phyloP scores from a whole-genome alignment of 2,329 filamentous ascomycete genomes.

The Teratosphaeria destructans region DNA sequence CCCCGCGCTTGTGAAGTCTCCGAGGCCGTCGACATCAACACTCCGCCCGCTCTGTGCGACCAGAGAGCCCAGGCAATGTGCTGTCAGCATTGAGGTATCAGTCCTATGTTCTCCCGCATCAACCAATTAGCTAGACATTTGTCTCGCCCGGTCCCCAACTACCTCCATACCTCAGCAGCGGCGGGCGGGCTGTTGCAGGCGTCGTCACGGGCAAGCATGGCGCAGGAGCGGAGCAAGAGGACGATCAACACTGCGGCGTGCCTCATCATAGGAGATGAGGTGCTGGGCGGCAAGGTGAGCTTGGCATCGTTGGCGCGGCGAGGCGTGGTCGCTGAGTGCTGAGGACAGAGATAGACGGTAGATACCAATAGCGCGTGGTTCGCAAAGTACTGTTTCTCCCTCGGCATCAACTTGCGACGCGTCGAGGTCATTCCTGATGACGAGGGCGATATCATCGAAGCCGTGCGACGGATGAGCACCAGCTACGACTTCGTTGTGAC shows the following conservation, averaged over 20 bases:
- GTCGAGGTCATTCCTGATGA: constrained; percentile 93
- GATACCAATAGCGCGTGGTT: constrained; percentile 58
- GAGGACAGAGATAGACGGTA: constrained; percentile 40
- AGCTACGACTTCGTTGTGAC: constrained; percentile 93
- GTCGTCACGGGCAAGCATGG: constrained; percentile 35
- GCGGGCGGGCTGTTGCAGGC: constrained; percentile 22
- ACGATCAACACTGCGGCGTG: constrained; percentile 83
- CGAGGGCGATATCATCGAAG: constrained; percentile 80
- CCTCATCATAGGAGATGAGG: constrained; percentile 94
- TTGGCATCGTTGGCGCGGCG: neutral
- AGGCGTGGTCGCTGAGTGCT: constrained; percentile 2
- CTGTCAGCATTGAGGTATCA: neutral
- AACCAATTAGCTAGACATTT: constrained; percentile 65
- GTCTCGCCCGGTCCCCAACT: constrained; percentile 49
- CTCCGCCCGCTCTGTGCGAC: neutral
- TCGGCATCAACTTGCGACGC: constrained; percentile 63
- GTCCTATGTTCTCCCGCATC: constrained; percentile 63
- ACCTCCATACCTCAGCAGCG: constrained; percentile 39
- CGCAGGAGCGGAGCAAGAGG: constrained; percentile 48
- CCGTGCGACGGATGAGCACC: constrained; percentile 73
- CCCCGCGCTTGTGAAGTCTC: neutral
- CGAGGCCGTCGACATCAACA: neutral
- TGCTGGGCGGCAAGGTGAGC: constrained; percentile 79
- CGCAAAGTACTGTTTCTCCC: constrained; percentile 55
- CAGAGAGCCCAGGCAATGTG: neutral